Conservation (phyloP, 2,329 filamentous ascomycete species). For the Cladorrhinum sp. region DNA sequence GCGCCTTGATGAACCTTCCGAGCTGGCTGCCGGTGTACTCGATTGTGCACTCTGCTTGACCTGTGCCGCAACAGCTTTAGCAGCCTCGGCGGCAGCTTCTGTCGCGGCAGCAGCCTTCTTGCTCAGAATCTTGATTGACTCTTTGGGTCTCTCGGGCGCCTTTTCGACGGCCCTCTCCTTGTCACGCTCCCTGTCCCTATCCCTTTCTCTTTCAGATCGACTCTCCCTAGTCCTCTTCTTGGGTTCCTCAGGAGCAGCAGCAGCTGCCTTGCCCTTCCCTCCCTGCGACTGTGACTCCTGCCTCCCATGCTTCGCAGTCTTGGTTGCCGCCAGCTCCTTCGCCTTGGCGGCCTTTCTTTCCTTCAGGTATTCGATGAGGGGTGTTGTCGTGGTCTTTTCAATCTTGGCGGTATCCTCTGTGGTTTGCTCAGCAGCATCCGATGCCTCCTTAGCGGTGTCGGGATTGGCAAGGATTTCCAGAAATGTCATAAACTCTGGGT, state of each 20-base stretch:
- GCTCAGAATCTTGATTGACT: conserved; percentile 61
- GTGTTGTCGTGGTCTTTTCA: conserved; percentile 74
- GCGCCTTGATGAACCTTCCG: conserved; percentile 44
- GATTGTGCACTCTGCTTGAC: conserved; percentile 33
- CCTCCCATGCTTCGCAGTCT: conserved; percentile 52
- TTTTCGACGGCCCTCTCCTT: conserved; percentile 29
- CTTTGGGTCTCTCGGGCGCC: conserved; percentile 51
- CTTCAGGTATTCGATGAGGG: conserved; percentile 82
- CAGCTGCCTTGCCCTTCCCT: conserved; percentile 45
- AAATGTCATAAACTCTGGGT: conserved; percentile 92
- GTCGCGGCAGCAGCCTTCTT: conserved; percentile 44
- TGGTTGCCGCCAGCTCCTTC: conserved; percentile 55
- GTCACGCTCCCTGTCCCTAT: conserved; percentile 33
- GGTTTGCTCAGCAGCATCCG: conserved; percentile 42
- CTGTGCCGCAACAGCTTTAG: conserved; percentile 42
- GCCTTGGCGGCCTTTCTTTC: conserved; percentile 82
- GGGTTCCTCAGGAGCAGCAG: conserved; percentile 41
- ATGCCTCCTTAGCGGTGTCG: conserved; percentile 48
- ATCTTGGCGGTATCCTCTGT: conserved; percentile 50
- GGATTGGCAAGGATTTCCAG: conserved; percentile 81
- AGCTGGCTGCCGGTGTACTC: conserved; percentile 11
- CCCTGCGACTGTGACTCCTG: conserved; percentile 49
- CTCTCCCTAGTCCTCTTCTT: conserved; percentile 60
- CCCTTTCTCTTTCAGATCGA: conserved; percentile 53
- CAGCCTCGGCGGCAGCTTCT: conserved; percentile 46